These are phyloP conservation scores for Penicillium desertorum DNA, from an alignment of 495 filamentous ascomycete species.

Conservation along the genomic window DNA sequence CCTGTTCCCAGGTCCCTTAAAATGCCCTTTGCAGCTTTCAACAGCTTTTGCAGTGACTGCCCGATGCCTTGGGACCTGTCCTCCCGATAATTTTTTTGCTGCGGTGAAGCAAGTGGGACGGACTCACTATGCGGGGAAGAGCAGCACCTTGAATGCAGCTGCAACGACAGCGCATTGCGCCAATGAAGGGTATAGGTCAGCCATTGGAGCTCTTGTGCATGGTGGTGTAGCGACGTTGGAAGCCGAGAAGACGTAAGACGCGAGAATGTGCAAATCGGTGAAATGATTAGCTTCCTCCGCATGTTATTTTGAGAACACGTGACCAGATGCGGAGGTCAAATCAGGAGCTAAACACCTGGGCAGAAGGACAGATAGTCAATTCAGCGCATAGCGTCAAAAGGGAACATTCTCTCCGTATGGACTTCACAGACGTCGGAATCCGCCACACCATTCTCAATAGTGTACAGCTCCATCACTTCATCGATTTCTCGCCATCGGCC, in stretches of 20 bases:
- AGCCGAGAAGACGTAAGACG: conserved; percentile 8
- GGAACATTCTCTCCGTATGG: conserved; percentile 35
- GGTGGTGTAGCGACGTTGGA: conserved; percentile 12
- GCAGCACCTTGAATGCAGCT: conserved; percentile 86
- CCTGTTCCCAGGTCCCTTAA: not conserved
- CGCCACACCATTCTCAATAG: conserved; percentile 48
- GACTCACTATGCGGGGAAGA: conserved; percentile 94
- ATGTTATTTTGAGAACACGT: conserved; percentile 5
- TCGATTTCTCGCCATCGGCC: conserved; percentile 50
- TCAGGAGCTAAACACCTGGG: conserved; percentile 20
- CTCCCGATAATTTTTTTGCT: not conserved
- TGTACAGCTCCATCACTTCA: conserved; percentile 46
- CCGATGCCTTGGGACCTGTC: not conserved
- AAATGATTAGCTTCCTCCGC: conserved; percentile 17
- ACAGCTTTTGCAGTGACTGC: not conserved
- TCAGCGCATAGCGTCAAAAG: not conserved
- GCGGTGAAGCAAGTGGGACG: conserved; percentile 32
- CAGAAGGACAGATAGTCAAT: conserved; percentile 30
- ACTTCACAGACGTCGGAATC: conserved; percentile 52
- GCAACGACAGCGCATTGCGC: conserved; percentile 84
- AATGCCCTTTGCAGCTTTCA: not conserved
- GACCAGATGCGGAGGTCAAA: conserved; percentile 26
- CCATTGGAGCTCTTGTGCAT: conserved; percentile 57
- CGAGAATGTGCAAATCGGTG: conserved; percentile 1
- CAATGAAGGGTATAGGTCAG: conserved; percentile 79